Conservation (phyloP, 1,284 basidiomycete species). For the Trametes hirsuta region DNA sequence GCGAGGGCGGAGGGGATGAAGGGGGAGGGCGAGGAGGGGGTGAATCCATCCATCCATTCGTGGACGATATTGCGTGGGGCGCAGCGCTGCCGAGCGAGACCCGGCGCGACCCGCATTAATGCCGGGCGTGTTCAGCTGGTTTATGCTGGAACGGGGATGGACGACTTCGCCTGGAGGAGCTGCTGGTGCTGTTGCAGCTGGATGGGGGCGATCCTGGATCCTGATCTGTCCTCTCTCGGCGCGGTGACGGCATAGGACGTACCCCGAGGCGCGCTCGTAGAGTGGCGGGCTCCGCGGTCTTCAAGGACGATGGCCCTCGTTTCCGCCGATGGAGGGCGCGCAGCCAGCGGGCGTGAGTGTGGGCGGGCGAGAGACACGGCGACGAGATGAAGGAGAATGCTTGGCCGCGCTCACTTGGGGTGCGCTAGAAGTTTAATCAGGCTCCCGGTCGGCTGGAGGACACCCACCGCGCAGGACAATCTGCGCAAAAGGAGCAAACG, state of each 20-base stretch:
- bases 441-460: slow-evolving; percentile 1
- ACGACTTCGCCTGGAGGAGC: too few species aligned
- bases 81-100: neutral
- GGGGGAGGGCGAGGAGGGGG: neutral
- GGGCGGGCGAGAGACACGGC: neutral
- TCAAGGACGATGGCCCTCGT: neutral
- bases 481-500: slow-evolving; percentile 2
- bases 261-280: too few species aligned
- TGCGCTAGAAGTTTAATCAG: slow-evolving; percentile 17
- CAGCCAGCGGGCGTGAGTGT: neutral
- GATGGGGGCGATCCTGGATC: too few species aligned
- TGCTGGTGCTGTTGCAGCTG: too few species aligned
- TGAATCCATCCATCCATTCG: neutral
- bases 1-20: neutral
- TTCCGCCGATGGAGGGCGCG: neutral
- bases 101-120: slow-evolving; percentile 4
- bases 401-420: neutral
- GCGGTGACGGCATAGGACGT: too few species aligned
- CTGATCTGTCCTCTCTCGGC: too few species aligned
- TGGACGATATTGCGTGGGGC: too few species aligned
- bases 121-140: neutral
- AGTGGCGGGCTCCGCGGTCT: too few species aligned
- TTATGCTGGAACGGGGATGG: too few species aligned
- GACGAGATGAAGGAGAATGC: neutral
- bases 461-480: slow-evolving; percentile 1